Conservation (phyloP, 257 asterid species). For the Marsdenia floribunda region DNA sequence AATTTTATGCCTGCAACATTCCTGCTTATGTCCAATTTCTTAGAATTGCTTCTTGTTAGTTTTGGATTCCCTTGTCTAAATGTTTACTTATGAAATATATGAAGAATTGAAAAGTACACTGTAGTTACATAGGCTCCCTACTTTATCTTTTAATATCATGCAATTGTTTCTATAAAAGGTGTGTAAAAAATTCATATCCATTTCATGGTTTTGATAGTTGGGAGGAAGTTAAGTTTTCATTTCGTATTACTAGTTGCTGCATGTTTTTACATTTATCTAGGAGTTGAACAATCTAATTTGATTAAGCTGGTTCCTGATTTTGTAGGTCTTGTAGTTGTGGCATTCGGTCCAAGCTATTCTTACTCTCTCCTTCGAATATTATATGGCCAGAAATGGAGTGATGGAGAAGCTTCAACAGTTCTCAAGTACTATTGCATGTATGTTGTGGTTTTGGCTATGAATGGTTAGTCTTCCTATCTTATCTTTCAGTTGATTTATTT, state of each 20-base stretch:
- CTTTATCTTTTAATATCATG: not conserved
- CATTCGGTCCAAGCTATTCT: slow-evolving; percentile 97
- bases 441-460: slow-evolving; percentile 84
- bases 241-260: not conserved
- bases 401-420: slow-evolving; percentile 92
- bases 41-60: not conserved
- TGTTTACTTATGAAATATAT: not conserved
- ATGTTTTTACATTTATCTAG: not conserved
- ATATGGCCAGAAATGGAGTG: slow-evolving; percentile 96
- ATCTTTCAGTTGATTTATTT: not conserved
- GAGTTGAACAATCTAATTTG: not conserved
- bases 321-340: slow-evolving; percentile 73
- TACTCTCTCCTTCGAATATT: slow-evolving; percentile 80
- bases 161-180: not conserved
- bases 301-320: slow-evolving; percentile 6
- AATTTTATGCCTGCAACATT: not conserved
- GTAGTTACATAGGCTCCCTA: not conserved
- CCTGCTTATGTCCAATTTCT: slow-evolving; percentile 5
- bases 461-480: slow-evolving; percentile 41
- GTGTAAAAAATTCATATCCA: not conserved
- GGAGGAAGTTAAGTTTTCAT: not conserved
- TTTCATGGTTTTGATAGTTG: slow-evolving; percentile 7
- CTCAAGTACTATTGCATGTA: slow-evolving; percentile 76
- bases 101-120: not conserved
- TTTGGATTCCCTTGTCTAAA: not conserved